Base-by-base conservation (phyloP, 768 basidiomycete species). In the Bullera alba region DNA sequence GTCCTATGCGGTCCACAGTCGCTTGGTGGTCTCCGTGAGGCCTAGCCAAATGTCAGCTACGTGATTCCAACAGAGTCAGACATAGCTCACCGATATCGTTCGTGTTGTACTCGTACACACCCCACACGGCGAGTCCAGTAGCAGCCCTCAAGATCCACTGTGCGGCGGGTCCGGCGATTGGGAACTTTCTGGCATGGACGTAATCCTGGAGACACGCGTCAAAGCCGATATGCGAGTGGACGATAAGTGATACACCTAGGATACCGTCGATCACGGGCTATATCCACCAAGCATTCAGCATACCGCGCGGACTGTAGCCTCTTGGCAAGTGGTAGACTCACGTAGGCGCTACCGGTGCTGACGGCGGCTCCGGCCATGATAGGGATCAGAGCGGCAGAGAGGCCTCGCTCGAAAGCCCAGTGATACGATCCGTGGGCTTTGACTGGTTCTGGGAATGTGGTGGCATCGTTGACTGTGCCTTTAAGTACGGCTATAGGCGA, bases 61-160 rank as follows among this genome's bases (percentile, higher is more conserved):
- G 39, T 5, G 21, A 45, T 8, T 12, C 26, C 16, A 17, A 26
- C 8, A 39, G 26, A 36, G 7, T 26, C 26, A 35, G 34, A 53
- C 8, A 46, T 12, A 53, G 39, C 86, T 59, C 61, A 95, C 95
- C 92, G 56, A 99, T 83, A 70, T 97, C 93, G 69, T 93, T 90
- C 36, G 95, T 96, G 77, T 97, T 96, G 78, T 97, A 96, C 73
- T 95, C 86, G 76, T 95, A 99, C 5, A 96, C 80, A 15, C 95
- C 93, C 71, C 71, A 72, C 38, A 89, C 82, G 45, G 91, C 78
- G 4, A 86, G 82, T 19, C 83, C 88, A 25, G 95, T 96, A 4
- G 82, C 76, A 5, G 80, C 73, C 41, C 90, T 79, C 48, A 96
- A 77, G 6, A 77, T 71, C 93, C 93, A 97, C n/a, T 76, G 81